Percentiles rank a stretch among this genome's conserved stretches.
phyloP scores from a whole-genome alignment of 352 stramenopile genomes.

The Globisporangium okanoganense region DNA sequence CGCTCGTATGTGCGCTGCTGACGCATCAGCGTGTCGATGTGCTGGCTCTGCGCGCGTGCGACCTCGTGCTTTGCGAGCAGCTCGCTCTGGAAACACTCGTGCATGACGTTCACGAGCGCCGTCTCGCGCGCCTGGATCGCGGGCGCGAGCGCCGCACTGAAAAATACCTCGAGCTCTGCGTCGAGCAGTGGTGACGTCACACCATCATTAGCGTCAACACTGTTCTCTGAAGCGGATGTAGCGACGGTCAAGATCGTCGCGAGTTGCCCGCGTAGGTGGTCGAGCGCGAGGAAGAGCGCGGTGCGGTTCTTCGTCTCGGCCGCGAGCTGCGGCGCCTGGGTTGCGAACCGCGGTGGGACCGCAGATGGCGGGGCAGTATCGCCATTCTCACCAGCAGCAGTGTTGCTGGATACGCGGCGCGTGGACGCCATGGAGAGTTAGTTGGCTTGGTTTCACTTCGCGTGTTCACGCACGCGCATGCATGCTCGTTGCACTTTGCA shows the following conservation, averaged over 20 bases:
- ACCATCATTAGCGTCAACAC: background rate
- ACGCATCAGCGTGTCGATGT: constrained; percentile 19
- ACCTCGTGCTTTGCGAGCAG: constrained; percentile 26
- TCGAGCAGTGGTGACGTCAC: constrained; percentile 7
- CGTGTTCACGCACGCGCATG: background rate
- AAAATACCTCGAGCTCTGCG: constrained; percentile 36
- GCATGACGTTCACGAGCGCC: constrained; percentile 50
- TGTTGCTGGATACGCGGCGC: background rate
- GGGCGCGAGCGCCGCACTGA: constrained; percentile 30
- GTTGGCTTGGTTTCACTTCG: no score
- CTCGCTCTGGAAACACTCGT: constrained; percentile 48
- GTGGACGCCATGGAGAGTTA: background rate
- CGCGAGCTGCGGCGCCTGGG: constrained; percentile 4
- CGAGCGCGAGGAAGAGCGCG: constrained; percentile 6
- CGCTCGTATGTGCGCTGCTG: constrained; percentile 24
- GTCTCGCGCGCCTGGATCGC: constrained; percentile 58
- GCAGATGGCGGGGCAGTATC: background rate
- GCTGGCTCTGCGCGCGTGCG: constrained; percentile 11
- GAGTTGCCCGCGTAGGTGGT: background rate
- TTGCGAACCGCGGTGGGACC: constrained; percentile 2
- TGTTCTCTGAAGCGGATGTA: background rate
- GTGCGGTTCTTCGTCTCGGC: constrained; percentile 5
- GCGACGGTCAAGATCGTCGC: background rate
- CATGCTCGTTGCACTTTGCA: no score
- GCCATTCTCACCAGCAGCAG: background rate